phyloP scores from a whole-genome alignment of 306 rosid genomes.

The Malus sieversii region DNA sequence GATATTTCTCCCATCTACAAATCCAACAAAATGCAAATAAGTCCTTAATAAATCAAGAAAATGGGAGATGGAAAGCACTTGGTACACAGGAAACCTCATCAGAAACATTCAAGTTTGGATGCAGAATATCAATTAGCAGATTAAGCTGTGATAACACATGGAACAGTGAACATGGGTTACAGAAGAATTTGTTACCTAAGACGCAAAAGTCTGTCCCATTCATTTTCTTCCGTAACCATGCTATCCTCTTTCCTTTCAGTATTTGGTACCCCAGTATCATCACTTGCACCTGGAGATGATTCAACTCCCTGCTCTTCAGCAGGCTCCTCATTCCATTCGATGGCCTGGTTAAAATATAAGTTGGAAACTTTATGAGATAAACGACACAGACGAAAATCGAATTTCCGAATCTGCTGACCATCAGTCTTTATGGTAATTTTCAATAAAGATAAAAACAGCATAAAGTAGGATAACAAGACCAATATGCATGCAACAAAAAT shows the following conservation, averaged over 20 bases:
- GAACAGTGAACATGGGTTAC: not conserved
- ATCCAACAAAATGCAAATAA: slow-evolving; percentile 15
- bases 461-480: not conserved
- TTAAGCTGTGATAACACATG: not conserved
- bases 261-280: slow-evolving; percentile 49
- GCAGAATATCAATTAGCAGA: not conserved
- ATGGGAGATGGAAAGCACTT: not conserved
- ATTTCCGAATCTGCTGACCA: not conserved
- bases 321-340: slow-evolving; percentile 96
- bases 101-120: not conserved
- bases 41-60: not conserved
- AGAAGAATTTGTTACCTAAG: slow-evolving; percentile 52
- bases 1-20: slow-evolving; percentile 93
- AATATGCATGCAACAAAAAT: not conserved
- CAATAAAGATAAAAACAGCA: not conserved
- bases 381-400: not conserved
- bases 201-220: slow-evolving; percentile 94
- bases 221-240: slow-evolving; percentile 68
- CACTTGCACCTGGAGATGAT: slow-evolving; percentile 55
- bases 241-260: slow-evolving; percentile 78
- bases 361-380: not conserved
- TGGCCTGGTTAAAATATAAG: slow-evolving; percentile 39
- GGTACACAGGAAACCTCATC: not conserved
- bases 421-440: not conserved
- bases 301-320: slow-evolving; percentile 81